Evolutionary conservation across 1,284 basidiomycete genomes (phyloP).

Genomic region (Athelia psychrophila): DNA sequence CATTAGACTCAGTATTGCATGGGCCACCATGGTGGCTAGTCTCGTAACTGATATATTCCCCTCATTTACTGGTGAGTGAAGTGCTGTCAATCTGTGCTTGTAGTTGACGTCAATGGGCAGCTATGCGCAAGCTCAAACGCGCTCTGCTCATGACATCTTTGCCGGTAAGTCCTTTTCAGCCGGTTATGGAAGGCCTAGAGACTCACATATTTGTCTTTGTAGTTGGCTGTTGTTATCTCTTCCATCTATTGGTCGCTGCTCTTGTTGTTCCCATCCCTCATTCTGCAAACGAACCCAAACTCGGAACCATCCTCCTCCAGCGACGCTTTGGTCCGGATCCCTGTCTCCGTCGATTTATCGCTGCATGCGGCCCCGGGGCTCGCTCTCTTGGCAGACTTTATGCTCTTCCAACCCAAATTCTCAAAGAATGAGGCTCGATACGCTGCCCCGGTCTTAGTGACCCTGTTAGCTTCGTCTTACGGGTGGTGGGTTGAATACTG

Average conservation of each 20-base stretch:
- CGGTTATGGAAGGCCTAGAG: not conserved
- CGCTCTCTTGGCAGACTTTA: constrained; percentile 67
- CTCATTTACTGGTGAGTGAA: constrained; percentile 34
- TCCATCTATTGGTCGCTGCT: constrained; percentile 72
- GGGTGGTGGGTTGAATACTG: constrained; percentile 68
- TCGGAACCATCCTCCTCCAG: constrained; percentile 36
- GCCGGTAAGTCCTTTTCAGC: constrained; percentile 41
- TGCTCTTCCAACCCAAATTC: constrained; percentile 65
- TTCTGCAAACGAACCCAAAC: constrained; percentile 35
- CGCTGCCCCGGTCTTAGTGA: constrained; percentile 43
- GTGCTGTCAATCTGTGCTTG: not conserved
- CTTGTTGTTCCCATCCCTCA: constrained; percentile 48
- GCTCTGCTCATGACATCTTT: constrained; percentile 57
- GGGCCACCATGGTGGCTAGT: constrained; percentile 48
- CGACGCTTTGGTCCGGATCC: constrained; percentile 44
- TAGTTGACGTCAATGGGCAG: constrained; percentile 23
- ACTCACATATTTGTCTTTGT: constrained; percentile 2
- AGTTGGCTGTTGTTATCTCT: constrained; percentile 69
- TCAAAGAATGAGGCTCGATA: constrained; percentile 37
- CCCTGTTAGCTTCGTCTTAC: constrained; percentile 51
- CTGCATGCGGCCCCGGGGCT: constrained; percentile 67
- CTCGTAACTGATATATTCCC: constrained; percentile 51
- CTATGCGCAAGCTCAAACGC: constrained; percentile 47
- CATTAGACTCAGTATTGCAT: constrained; percentile 46
- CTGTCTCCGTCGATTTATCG: constrained; percentile 60